Conservation (phyloP, 768 basidiomycete genomes). For the Termitomyces sp. region DNA sequence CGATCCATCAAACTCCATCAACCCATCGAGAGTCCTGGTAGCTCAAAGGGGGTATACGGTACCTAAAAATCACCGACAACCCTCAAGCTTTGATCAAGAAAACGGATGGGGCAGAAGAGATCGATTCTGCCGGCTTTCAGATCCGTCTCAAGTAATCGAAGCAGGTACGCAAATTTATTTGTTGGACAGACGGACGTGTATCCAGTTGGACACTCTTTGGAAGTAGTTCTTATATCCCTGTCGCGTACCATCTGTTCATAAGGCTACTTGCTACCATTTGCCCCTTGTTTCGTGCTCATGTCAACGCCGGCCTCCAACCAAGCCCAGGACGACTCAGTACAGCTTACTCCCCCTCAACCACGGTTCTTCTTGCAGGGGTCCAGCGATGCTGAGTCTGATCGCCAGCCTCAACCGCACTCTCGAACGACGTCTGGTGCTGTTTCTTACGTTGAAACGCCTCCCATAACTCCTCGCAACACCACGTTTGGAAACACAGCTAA, state of each 20-base stretch:
- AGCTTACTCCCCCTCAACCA: slow-evolving; percentile 28
- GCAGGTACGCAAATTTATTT: slow-evolving; percentile 24
- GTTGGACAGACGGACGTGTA: slow-evolving; percentile 24
- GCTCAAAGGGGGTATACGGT: slow-evolving; percentile 8
- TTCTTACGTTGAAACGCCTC: slow-evolving; percentile 33
- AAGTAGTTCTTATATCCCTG: slow-evolving; percentile 27
- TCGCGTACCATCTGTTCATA: slow-evolving; percentile 13
- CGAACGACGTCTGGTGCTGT: slow-evolving; percentile 27
- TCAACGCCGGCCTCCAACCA: slow-evolving; percentile 16
- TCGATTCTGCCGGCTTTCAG: slow-evolving; percentile 22
- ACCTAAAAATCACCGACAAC: slow-evolving; percentile 9
- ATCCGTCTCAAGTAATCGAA: slow-evolving; percentile 19
- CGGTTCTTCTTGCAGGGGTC: slow-evolving; percentile 25
- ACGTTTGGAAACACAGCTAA: slow-evolving; percentile 31
- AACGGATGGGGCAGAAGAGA: slow-evolving; percentile 19
- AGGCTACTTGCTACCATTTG: slow-evolving; percentile 10
- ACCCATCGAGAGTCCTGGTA: not conserved
- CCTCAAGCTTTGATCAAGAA: slow-evolving; percentile 15
- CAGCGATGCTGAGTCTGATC: slow-evolving; percentile 27
- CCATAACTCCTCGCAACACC: slow-evolving; percentile 37
- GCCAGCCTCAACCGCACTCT: slow-evolving; percentile 24
- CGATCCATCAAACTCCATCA: not conserved
- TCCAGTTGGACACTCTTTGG: slow-evolving; percentile 3
- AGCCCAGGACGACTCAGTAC: slow-evolving; percentile 21
- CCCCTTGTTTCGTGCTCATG: slow-evolving; percentile 9